These are phyloP conservation scores for Euclidium syriacum DNA, from an alignment of 345 rosid genomes.

Conservation along the genomic window DNA sequence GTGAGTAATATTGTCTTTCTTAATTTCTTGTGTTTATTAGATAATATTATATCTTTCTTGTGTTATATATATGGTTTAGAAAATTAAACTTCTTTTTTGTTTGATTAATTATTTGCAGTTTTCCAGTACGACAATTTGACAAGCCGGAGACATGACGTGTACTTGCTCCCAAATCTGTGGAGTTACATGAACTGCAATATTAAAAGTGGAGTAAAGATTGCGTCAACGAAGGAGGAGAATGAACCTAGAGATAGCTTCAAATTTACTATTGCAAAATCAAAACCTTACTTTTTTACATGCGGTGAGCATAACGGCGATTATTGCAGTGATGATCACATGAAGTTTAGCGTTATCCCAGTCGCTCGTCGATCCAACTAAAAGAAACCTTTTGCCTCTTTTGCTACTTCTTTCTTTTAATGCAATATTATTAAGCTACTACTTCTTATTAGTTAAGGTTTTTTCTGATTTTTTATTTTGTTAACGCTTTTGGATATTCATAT, in stretches of 20 bases:
- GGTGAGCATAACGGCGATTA: conserved; percentile 51
- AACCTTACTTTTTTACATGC: conserved; percentile 62
- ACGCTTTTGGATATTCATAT: no score
- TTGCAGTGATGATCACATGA: conserved; percentile 58
- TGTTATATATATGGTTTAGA: background rate
- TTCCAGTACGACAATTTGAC: conserved; percentile 52
- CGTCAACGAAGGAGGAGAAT: conserved; percentile 34
- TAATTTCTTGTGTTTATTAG: no score
- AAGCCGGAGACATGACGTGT: conserved; percentile 45
- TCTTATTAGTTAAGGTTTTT: no score
- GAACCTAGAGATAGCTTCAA: conserved; percentile 47
- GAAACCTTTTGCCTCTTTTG: background rate
- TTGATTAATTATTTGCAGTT: no score
- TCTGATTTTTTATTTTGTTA: no score
- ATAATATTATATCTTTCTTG: no score
- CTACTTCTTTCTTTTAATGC: no score
- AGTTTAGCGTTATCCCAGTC: conserved; percentile 48
- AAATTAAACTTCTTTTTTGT: no score
- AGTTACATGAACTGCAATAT: conserved; percentile 49
- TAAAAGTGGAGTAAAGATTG: conserved; percentile 41
- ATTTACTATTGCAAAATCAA: conserved; percentile 33
- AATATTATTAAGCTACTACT: no score
- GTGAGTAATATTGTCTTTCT: conserved; percentile 18
- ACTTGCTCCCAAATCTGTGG: conserved; percentile 40
- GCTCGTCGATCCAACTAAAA: conserved; percentile 18